phyloP scores from a whole-genome alignment of 2,329 filamentous ascomycete genomes.

The Ilyonectria robusta region DNA sequence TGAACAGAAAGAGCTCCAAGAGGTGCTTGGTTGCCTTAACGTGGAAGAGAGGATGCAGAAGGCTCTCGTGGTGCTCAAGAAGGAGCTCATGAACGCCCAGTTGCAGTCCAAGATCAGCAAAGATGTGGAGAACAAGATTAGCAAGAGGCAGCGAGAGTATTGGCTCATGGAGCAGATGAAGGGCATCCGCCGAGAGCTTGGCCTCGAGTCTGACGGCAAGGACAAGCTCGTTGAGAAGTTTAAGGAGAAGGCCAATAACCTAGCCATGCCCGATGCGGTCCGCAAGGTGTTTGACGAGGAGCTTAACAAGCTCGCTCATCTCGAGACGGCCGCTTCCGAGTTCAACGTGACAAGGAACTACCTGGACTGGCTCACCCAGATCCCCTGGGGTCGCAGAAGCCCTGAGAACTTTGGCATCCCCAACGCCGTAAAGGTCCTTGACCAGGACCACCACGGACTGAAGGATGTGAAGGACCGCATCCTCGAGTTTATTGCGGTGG shows the following conservation, averaged over 20 bases:
- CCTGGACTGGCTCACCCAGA: conserved; percentile 97
- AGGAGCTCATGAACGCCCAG: conserved; percentile 98
- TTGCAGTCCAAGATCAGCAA: conserved; percentile 97
- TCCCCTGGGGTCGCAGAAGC: conserved; percentile 96
- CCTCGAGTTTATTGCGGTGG: conserved; percentile 97
- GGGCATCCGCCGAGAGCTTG: conserved; percentile 93
- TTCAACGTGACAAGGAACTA: conserved; percentile 99
- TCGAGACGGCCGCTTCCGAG: conserved; percentile 96
- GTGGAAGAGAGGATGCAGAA: conserved; percentile 95
- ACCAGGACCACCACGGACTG: conserved; percentile 96
- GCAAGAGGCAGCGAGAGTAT: conserved; percentile 96
- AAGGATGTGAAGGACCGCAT: conserved; percentile 99
- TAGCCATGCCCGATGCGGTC: conserved; percentile 97
- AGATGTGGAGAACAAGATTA: conserved; percentile 97
- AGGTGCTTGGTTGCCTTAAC: conserved; percentile 89
- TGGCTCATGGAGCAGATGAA: conserved; percentile 99
- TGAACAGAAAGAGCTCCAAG: conserved; percentile 91
- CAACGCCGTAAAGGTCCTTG: conserved; percentile 89
- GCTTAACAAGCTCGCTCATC: conserved; percentile 94
- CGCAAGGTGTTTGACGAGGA: conserved; percentile 99
- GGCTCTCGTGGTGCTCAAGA: conserved; percentile 92
- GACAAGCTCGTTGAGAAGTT: conserved; percentile 98
- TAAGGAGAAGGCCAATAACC: conserved; percentile 91
- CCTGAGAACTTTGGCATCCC: conserved; percentile 97
- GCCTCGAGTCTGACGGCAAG: conserved; percentile 97